Conservation (phyloP, 495 filamentous ascomycete species). For the Hypoxylon rickii region DNA sequence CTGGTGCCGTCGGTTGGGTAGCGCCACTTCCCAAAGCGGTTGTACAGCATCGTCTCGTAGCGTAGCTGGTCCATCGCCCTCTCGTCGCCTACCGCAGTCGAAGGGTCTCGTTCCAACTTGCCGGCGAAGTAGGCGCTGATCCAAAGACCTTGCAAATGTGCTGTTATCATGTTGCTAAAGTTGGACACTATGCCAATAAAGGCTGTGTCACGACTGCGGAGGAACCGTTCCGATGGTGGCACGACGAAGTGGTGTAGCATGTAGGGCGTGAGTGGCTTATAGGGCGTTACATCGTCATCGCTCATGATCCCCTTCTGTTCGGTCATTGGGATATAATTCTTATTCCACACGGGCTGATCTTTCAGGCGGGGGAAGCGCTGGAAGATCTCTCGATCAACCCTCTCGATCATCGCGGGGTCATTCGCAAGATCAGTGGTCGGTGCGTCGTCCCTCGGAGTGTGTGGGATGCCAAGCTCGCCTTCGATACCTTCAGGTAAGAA, state of each 20-base stretch:
- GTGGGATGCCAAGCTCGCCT: conserved; percentile 50
- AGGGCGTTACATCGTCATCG: conserved; percentile 41
- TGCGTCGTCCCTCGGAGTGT: conserved; percentile 35
- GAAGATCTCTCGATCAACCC: conserved; percentile 71
- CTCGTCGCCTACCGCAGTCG: conserved; percentile 23
- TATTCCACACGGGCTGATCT: conserved; percentile 49
- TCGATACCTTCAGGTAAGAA: conserved; percentile 64
- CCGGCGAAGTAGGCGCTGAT: conserved; percentile 63
- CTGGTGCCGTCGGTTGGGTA: conserved; percentile 67
- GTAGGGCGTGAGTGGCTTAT: conserved; percentile 45
- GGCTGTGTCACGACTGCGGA: conserved; percentile 62
- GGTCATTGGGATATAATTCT: conserved; percentile 49
- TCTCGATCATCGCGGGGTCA: conserved; percentile 24
- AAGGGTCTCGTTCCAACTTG: conserved; percentile 37
- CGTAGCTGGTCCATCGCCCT: conserved; percentile 39
- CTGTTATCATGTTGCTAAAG: conserved; percentile 64
- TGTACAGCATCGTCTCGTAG: conserved; percentile 65
- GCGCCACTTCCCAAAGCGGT: conserved; percentile 70
- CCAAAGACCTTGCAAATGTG: conserved; percentile 76
- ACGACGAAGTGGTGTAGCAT: conserved; percentile 72
- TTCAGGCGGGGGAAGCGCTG: conserved; percentile 66
- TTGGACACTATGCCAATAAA: conserved; percentile 69
- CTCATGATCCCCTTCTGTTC: conserved; percentile 42
- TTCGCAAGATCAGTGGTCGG: conserved; percentile 38
- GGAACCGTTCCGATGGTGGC: conserved; percentile 58